Evolutionary conservation across 345 rosid species (phyloP).

Genomic region (Bruguiera sexangula): DNA sequence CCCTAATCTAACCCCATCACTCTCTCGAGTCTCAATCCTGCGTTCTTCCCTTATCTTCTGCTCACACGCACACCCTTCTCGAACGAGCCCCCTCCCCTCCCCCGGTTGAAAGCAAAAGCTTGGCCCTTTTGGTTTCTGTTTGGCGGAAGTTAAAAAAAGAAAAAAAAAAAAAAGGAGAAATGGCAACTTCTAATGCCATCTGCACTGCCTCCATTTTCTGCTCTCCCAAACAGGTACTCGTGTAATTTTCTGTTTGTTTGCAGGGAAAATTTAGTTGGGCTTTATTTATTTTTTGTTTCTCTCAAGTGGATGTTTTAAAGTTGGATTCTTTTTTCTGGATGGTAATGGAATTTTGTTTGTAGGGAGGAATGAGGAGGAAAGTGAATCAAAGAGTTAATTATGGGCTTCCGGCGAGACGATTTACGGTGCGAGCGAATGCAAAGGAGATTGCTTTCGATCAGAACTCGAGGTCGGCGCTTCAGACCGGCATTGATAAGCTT

Average conservation of each 20-base stretch:
- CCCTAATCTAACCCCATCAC: not conserved
- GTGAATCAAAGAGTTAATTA: conserved; percentile 55
- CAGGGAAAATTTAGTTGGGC: too few species aligned
- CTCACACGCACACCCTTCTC: too few species aligned
- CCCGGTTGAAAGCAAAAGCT: too few species aligned
- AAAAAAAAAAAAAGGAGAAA: not conserved
- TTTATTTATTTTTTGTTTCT: too few species aligned
- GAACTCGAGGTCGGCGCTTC: conserved; percentile 73
- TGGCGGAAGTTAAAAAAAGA: too few species aligned
- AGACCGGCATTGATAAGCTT: conserved; percentile 92
- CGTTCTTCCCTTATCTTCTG: not conserved
- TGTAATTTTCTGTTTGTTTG: too few species aligned
- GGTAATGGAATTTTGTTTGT: not conserved
- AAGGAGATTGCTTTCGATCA: conserved; percentile 94
- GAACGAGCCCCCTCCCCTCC: too few species aligned
- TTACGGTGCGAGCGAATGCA: conserved; percentile 70
- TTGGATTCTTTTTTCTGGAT: not conserved
- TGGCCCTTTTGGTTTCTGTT: not conserved
- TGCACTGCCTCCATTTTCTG: conserved; percentile 18
- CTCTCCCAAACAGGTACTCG: conserved; percentile 17
- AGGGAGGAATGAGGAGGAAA: conserved; percentile 38
- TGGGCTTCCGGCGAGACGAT: conserved; percentile 45
- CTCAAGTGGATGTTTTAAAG: not conserved
- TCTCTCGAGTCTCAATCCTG: not conserved
- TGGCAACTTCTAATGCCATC: conserved; percentile 23